Evolutionary conservation across 23 red algal species (phyloP), one percentile per base, ranked within the genome.

Genomic region (Cyanidiococcus yangmingshanensis): DNA sequence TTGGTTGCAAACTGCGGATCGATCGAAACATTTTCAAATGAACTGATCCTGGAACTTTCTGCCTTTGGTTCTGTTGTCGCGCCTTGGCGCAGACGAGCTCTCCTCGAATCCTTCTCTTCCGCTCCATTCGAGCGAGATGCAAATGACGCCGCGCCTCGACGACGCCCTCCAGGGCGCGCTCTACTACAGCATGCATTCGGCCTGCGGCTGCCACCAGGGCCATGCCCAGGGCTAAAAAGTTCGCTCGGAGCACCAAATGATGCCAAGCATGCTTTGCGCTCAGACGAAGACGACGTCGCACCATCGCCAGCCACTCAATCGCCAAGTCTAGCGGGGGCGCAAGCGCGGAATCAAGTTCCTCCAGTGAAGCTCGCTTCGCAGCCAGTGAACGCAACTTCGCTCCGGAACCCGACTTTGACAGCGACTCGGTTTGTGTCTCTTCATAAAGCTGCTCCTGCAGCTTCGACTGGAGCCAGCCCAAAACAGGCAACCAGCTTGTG

Each of bases 221-320:
- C 63, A 71, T 35, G 32, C 63, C 63, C n/a, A 71, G 63, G 16
- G 63, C 63, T 35, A 71, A 12, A 30, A 71, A 71, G 27, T 71
- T 71, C n/a, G 63, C 63, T 7, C 63, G 63, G 3, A 35, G 21
- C 16, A 71, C 32, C 63, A 71, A 35, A 30, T 71, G 63, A 7
- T 35, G 63, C 63, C 63, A 71, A 32, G 32, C 32, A 7, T 71
- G 63, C 32, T 71, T 25, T 3, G 27, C 7, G 12, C n/a, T 35
- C 12, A 71, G 7, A 29, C 63, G 63, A 12, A 71, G 32, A 7
- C 63, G 32, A 7, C 27, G 63, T 3, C 21, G 63, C 63, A 71
- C 63, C 7, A 25, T 7, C 27, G 21, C n/a, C 7, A 71, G n/a
- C 63, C 63, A 71, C 63, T 35, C n/a, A 25, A 25, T 25, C 15